These are phyloP conservation scores for Coprinopsis sp. DNA, from an alignment of 768 basidiomycete species.

Conservation along the genomic window DNA sequence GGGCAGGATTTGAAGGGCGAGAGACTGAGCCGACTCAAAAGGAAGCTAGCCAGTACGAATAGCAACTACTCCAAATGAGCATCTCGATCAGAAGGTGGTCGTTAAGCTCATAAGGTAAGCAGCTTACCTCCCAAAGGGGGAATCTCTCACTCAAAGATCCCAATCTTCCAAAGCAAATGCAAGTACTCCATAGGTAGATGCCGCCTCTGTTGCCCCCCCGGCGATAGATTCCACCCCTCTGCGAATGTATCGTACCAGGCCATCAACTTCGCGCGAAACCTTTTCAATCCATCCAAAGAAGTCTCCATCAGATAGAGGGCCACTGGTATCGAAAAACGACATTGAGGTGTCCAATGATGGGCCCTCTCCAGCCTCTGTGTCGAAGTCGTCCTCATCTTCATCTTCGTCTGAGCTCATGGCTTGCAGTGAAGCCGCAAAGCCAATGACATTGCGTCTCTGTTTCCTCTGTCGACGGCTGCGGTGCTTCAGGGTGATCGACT, in stretches of 20 bases:
- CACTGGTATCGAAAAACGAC: constrained; percentile 39
- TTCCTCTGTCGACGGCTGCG: constrained; percentile 56
- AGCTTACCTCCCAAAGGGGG: not conserved
- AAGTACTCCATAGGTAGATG: constrained; percentile 62
- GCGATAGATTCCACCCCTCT: constrained; percentile 68
- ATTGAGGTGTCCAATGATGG: constrained; percentile 23
- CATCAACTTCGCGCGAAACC: constrained; percentile 66
- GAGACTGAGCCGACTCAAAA: too few relatives aligned
- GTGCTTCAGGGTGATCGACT: constrained; percentile 52
- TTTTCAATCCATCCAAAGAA: constrained; percentile 51
- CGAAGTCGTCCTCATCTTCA: constrained; percentile 30
- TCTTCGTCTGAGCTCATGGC: constrained; percentile 45
- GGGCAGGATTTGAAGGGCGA: too few relatives aligned
- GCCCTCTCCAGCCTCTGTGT: not conserved
- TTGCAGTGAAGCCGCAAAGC: constrained; percentile 44
- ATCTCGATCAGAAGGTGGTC: too few relatives aligned
- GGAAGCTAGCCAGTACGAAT: too few relatives aligned
- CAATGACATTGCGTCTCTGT: constrained; percentile 54
- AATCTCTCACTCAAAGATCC: constrained; percentile 40
- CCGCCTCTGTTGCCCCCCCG: constrained; percentile 53
- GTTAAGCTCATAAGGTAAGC: too few relatives aligned
- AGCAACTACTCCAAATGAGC: too few relatives aligned
- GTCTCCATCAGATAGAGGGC: constrained; percentile 39
- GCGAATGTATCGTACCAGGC: constrained; percentile 62
- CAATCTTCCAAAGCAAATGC: constrained; percentile 79